A percentile compares a stretch with the other conserved stretches of the same genome.
These are phyloP conservation scores for Camelina laxa DNA, from an alignment of 345 rosid species.

Conservation along the genomic window DNA sequence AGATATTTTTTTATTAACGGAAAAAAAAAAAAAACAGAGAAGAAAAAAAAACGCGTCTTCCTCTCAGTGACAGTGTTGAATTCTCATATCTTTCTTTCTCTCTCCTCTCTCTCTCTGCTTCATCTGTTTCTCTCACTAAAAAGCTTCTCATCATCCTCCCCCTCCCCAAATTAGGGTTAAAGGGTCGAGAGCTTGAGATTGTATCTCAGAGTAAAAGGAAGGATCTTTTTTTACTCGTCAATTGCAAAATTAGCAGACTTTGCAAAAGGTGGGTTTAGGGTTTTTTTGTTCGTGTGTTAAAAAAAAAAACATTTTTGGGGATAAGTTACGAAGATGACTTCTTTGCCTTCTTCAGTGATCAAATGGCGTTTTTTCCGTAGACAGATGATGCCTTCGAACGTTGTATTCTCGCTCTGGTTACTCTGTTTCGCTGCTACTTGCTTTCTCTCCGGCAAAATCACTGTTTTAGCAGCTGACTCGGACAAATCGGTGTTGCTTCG, in stretches of 20 bases:
- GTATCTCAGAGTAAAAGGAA: conserved; percentile 7
- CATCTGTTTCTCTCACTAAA: conserved; percentile 42
- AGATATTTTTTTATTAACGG: background rate
- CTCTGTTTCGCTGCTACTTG: conserved; percentile 38
- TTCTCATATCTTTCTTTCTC: conserved; percentile 36
- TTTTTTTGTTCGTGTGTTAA: conserved; percentile 15
- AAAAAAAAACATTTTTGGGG: conserved; percentile 34
- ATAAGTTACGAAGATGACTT: conserved; percentile 54
- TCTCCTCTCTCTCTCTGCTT: conserved; percentile 36
- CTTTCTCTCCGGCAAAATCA: conserved; percentile 35
- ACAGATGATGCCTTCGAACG: conserved; percentile 35
- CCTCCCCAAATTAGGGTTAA: conserved; percentile 45
- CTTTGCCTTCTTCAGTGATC: conserved; percentile 51
- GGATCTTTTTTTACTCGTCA: conserved; percentile 26
- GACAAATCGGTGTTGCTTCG: conserved; percentile 69
- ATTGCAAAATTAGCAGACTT: conserved; percentile 22
- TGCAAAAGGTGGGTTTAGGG: conserved; percentile 40
- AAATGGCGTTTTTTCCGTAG: conserved; percentile 56
- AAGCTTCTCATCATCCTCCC: conserved; percentile 31
- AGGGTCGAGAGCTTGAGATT: conserved; percentile 45
- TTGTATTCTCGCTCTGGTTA: conserved; percentile 40
- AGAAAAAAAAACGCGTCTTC: conserved; percentile 65
- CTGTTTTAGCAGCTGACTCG: conserved; percentile 48
- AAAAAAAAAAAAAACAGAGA: conserved; percentile 19
- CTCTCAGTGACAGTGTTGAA: conserved; percentile 50